phyloP scores from a whole-genome alignment of 768 basidiomycete genomes.

The Mycena latifolia region DNA sequence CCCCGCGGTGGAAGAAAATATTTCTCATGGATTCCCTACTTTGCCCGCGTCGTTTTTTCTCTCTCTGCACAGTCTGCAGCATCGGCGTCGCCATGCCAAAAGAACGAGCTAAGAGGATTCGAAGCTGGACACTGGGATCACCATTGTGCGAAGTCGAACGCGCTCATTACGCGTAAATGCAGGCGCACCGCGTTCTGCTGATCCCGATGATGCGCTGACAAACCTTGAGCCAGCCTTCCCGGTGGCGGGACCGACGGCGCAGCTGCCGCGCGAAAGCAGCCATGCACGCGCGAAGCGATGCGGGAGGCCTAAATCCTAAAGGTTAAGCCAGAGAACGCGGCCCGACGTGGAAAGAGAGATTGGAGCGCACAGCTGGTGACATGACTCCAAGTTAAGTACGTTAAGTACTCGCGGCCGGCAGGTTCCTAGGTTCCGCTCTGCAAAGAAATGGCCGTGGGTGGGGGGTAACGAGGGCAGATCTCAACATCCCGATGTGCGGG shows the following conservation, averaged over 20 bases:
- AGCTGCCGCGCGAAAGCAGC: not conserved
- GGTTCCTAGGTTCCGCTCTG: not conserved
- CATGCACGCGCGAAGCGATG: slow-evolving; percentile 4
- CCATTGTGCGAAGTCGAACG: not conserved
- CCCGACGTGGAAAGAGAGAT: slow-evolving; percentile 8
- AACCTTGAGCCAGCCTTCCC: not conserved
- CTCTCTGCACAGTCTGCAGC: not conserved
- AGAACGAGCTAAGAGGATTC: not conserved
- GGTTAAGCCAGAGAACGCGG: not conserved
- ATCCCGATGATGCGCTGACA: not conserved
- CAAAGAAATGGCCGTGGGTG: not conserved
- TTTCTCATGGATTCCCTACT: too few species aligned
- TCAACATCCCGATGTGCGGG: slow-evolving; percentile 12
- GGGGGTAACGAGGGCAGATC: slow-evolving; percentile 14
- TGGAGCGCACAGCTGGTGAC: not conserved
- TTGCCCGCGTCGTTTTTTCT: too few species aligned
- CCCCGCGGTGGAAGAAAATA: too few species aligned
- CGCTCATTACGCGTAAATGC: not conserved
- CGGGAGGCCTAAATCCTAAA: slow-evolving; percentile 15
- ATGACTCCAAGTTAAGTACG: not conserved
- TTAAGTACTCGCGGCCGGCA: too few species aligned
- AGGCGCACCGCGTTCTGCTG: not conserved
- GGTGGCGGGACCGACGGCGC: slow-evolving; percentile 10
- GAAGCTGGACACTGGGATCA: not conserved
- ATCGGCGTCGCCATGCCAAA: not conserved